A percentile compares a stretch with the other conserved stretches of the same genome.
phyloP scores from a whole-genome alignment of 495 filamentous ascomycete species.

The Aspergillus diversus region DNA sequence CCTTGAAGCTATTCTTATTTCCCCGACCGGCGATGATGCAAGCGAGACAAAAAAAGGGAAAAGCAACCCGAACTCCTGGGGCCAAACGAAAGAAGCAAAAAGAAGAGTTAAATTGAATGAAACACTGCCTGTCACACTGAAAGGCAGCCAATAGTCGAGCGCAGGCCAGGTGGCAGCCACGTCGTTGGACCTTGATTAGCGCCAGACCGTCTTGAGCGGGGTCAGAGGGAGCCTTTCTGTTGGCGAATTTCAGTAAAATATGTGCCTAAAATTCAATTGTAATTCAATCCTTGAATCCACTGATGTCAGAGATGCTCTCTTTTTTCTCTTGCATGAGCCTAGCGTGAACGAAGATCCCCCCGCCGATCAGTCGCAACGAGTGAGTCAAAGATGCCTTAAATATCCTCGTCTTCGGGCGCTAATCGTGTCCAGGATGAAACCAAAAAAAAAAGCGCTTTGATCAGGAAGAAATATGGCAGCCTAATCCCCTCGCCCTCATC shows the following conservation, averaged over 20 bases:
- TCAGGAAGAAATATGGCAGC: background rate
- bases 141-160: background rate
- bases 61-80: background rate
- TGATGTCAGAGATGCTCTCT: background rate
- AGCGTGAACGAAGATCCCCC: background rate
- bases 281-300: background rate
- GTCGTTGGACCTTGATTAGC: background rate
- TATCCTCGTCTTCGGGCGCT: no score
- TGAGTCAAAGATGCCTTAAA: no score
- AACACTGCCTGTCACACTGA: background rate
- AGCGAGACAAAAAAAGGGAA: background rate
- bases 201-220: no score
- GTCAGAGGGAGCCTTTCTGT: no score
- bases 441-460: no score
- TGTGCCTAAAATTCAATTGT: background rate
- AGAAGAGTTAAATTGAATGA: background rate
- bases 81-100: background rate
- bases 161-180: conserved; percentile 2
- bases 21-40: background rate
- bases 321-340: background rate
- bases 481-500: background rate
- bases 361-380: no score
- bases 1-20: conserved; percentile 2
- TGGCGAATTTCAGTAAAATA: no score
- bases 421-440: no score